Base-by-base conservation (phyloP, 2,329 filamentous ascomycete species). In the Exophiala aquamarina region DNA sequence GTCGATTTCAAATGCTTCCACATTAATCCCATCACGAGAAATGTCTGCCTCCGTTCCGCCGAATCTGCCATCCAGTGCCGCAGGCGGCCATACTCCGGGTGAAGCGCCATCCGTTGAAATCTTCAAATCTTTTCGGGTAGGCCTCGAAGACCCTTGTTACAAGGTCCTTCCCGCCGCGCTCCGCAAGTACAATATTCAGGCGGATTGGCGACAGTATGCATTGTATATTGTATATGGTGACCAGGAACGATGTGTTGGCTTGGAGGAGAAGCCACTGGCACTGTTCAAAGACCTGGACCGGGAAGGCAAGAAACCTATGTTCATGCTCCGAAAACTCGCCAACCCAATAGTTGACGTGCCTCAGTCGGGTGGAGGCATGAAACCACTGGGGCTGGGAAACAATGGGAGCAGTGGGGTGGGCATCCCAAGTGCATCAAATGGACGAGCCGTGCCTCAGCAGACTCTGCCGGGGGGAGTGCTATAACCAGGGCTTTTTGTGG, bases 151-250 rank as follows among this genome's bases (percentile, higher is more conserved):
- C 63, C 93, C 93, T 2, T 98, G 93, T 71, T 87, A 95, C 73
- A 96, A 96, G 66, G 93, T 98, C 20, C 77, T 98, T 2, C 93
- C 93, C 1, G 93, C 94, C 13, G 93, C 93, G 2, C 79, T 98
- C 14, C 94, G 94, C 66, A 95, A 96, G 66, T 98, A 98, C 71
- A 93, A 97, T 64, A 98, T 98, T 73, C 92, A 94, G 58, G 92
- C 91, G 17, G 92, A 95, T 41, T 96, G 91, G 87, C 88, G 94
- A 59, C 89, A 97, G 63, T 98, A 98, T 65, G 92, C 93, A 1
- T 74, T 98, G 23, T 98, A 97, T 65, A 98, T 98, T 65, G 93
- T 98, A 3, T 95, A 96, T 61, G 93, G 93, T n/a, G 91, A 97
- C 62, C 90, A 97, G 69, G 93, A 98, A 71, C 84, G 93, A 11